phyloP scores from a whole-genome alignment of 495 filamentous ascomycete species.

The Penicillium cosmopolitanum region DNA sequence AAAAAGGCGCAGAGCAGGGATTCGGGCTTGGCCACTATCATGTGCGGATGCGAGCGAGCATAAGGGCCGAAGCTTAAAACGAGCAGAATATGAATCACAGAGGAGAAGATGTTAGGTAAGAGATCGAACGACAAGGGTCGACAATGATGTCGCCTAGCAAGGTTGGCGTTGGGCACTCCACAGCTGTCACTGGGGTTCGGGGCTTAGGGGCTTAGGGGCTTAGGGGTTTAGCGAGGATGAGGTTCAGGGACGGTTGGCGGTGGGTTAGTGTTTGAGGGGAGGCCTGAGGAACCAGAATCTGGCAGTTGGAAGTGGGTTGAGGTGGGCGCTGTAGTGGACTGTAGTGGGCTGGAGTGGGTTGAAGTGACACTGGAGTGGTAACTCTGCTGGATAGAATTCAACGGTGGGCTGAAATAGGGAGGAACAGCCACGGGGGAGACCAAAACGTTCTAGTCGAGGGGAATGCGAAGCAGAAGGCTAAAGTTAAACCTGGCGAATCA shows the following conservation, averaged over 20 bases:
- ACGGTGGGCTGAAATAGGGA: constrained; percentile 30
- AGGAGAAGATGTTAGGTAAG: constrained; percentile 17
- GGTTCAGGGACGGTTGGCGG: too few relatives aligned
- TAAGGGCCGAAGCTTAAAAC: constrained; percentile 17
- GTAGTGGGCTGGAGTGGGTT: too few relatives aligned
- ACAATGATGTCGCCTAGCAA: constrained; percentile 6
- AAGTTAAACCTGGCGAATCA: constrained; percentile 28
- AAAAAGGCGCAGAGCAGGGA: not conserved
- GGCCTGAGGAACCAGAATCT: too few relatives aligned
- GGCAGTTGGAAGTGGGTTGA: not conserved
- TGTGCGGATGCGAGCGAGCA: constrained; percentile 11
- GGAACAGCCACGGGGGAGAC: constrained; percentile 29
- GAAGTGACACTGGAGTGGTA: too few relatives aligned
- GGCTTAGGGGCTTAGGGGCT: constrained; percentile 1
- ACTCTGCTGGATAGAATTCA: constrained; percentile 6
- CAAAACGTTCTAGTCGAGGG: constrained; percentile 5
- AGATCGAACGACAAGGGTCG: not conserved
- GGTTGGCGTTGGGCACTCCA: constrained; percentile 8
- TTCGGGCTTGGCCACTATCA: constrained; percentile 12
- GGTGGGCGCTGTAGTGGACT: not conserved
- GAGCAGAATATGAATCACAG: constrained; percentile 16
- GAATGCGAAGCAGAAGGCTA: constrained; percentile 20
- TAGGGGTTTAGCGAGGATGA: not conserved
- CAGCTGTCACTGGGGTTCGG: constrained; percentile 16
- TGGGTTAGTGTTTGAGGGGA: too few relatives aligned